Evolutionary conservation across 2,329 filamentous ascomycete genomes (phyloP), one percentile per base, ranked within the genome.

Genomic region (Cordyceps fumosorosea): DNA sequence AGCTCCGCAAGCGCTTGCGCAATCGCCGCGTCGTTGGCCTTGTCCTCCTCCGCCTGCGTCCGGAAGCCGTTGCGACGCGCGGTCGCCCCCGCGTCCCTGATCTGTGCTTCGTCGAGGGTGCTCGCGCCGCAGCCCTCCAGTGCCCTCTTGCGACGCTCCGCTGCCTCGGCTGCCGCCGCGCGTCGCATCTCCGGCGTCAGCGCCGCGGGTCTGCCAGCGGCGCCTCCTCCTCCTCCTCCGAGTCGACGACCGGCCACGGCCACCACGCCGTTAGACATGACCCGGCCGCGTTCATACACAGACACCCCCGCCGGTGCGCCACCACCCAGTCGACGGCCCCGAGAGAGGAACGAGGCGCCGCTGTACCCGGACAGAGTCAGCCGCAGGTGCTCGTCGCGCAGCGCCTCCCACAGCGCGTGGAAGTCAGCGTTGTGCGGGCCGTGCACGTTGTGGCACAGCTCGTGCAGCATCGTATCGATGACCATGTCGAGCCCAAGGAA

Each of bases 381-480:
- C 2, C 86, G 84, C 68, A 92, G 85, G 68, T 93, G 88, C 75
- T 97, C 93, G 63, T 93, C 90, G 22, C 93, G 86, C 5, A 97
- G 83, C 71, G 96, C 89, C 68, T 96, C 88, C 91, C 93, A 96
- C 5, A 97, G 78, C 0, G 87, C 87, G 67, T 96, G 86, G 70
- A 98, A 98, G 42, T 89, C 83, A 53, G 80, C 82, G 70, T 97
- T 86, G 72, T 98, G 93, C 1, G 90, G 90, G 0, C 91, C 91
- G 73, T 89, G 86, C 12, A 91, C 84, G 66, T 89, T 96, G 70
- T 98, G 93, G n/a, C 86, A 88, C 3, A 98, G 84, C 79, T 98
- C 93, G 72, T 98, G 93, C 22, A 98, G 84, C 86, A 98, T 89
- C 0, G 93, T 98, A 73, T 97, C 92, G 50, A 91, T 81, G 8